Conservation (phyloP, 2,329 filamentous ascomycete genomes). For the Venturia asperata region DNA sequence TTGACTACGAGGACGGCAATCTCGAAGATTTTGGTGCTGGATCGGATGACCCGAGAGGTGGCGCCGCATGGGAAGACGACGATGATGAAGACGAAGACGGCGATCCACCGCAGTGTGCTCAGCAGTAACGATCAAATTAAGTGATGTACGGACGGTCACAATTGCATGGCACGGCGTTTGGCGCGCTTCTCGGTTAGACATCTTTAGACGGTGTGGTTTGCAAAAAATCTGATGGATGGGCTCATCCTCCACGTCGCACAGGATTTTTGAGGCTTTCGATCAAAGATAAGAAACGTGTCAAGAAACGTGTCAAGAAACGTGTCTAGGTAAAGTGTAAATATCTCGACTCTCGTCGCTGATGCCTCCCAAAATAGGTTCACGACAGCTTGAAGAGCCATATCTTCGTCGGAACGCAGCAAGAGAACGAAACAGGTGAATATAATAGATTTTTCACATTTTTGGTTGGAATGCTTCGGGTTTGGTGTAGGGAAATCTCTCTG, state of each 20-base stretch:
- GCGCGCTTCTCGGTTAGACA: not conserved
- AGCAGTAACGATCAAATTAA: constrained; percentile 47
- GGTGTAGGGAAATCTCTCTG: too few species aligned
- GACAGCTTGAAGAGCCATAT: too few species aligned
- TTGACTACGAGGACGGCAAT: constrained; percentile 75
- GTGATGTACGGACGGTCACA: not conserved
- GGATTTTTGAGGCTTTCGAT: not conserved
- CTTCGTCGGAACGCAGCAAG: too few species aligned
- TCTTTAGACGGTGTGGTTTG: not conserved
- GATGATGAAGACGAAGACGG: constrained; percentile 56
- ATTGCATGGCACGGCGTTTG: constrained; percentile 11
- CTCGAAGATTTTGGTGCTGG: constrained; percentile 76
- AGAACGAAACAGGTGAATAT: too few species aligned
- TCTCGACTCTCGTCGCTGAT: too few species aligned
- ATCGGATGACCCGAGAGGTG: constrained; percentile 59
- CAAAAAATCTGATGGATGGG: not conserved
- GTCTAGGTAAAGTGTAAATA: too few species aligned
- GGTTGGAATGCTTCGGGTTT: too few species aligned
- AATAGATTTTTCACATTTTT: too few species aligned
- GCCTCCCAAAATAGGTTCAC: too few species aligned
- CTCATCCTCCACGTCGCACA: constrained; percentile 1
- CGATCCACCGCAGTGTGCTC: constrained; percentile 63
- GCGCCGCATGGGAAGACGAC: constrained; percentile 64
- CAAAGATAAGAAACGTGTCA: too few species aligned
- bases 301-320: too few species aligned